Conservation (phyloP, 176 grass and related monocot genomes). For the Bolboschoenus planiculmis region DNA sequence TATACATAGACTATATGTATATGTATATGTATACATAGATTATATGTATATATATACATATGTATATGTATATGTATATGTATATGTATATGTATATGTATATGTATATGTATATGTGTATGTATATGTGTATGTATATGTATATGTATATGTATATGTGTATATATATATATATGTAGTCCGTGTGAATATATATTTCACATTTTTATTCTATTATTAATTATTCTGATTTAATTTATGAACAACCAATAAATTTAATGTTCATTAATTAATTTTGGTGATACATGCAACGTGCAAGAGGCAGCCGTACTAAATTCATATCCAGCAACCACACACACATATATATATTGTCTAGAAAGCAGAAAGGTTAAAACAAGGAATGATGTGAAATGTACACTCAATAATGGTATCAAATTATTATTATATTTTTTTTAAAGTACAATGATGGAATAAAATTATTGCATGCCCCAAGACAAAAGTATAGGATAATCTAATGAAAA, state of each 20-base stretch:
- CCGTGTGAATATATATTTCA: neutral
- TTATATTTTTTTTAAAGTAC: neutral
- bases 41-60: no score
- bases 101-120: no score
- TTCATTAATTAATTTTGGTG: neutral
- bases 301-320: constrained; percentile 2
- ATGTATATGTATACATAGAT: no score
- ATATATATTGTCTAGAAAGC: constrained; percentile 9
- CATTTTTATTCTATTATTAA: no score
- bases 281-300: neutral
- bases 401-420: constrained; percentile 10
- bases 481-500: neutral
- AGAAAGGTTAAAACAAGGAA: neutral
- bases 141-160: neutral
- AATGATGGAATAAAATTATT: constrained; percentile 10
- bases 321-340: neutral
- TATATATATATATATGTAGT: neutral
- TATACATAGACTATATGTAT: no score
- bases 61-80: no score
- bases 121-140: neutral
- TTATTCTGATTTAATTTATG: no score
- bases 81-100: no score
- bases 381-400: constrained; percentile 16
- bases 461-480: neutral
- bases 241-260: neutral